These are phyloP conservation scores for Leccinum pellstonianum DNA, from an alignment of 768 basidiomycete genomes.

Conservation along the genomic window DNA sequence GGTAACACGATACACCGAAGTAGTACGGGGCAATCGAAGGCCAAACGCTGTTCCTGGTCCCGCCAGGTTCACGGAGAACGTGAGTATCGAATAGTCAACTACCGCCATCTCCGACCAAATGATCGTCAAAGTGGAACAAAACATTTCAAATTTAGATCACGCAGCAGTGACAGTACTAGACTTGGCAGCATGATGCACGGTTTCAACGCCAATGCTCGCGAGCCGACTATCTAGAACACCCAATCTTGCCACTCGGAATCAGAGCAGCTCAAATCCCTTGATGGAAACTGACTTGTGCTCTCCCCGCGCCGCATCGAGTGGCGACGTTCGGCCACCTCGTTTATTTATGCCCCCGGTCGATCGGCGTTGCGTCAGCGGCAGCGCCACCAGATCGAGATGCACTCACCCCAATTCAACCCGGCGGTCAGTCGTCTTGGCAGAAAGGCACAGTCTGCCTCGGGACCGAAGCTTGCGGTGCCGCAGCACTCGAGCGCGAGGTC, in stretches of 20 bases:
- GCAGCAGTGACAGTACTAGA: too few species aligned
- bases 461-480: neutral
- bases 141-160: too few species aligned
- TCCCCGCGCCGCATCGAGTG: too few species aligned
- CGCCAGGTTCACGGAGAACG: neutral
- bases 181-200: too few species aligned
- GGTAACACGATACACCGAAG: neutral
- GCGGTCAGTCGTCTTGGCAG: constrained; percentile 8
- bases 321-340: too few species aligned
- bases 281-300: neutral
- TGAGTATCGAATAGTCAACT: too few species aligned
- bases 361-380: neutral
- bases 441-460: constrained; percentile 4
- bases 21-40: neutral
- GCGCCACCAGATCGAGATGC: neutral
- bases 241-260: neutral
- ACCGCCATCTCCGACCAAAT: too few species aligned
- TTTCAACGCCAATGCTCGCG: neutral
- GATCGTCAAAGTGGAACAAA: too few species aligned
- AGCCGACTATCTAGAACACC: too few species aligned
- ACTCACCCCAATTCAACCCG: neutral
- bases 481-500: neutral
- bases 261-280: neutral
- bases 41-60: neutral
- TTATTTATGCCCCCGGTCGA: neutral